Evolutionary conservation across 2,329 filamentous ascomycete species (phyloP).

Genomic region (Fusarium sp.): DNA sequence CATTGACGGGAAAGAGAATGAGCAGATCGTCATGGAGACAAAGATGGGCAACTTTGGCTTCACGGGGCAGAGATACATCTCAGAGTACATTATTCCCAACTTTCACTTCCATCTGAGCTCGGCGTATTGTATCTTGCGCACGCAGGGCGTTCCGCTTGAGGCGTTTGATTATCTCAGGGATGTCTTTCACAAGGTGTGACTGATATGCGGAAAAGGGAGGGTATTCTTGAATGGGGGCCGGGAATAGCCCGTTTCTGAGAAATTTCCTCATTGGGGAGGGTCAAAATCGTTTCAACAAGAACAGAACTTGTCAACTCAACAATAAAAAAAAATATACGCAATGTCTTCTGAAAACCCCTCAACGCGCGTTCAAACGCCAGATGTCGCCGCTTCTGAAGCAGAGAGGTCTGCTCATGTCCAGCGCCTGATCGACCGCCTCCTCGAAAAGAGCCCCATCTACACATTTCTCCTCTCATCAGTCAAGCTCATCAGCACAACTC

Average conservation of each 20-base stretch:
- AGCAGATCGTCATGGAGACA: slow-evolving; percentile 46
- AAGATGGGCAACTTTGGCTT: slow-evolving; percentile 48
- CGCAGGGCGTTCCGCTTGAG: slow-evolving; percentile 70
- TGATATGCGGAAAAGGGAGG: slow-evolving; percentile 43
- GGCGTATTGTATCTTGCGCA: slow-evolving; percentile 71
- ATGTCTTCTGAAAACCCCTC: slow-evolving; percentile 37
- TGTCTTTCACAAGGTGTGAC: slow-evolving; percentile 44
- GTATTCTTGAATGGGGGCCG: slow-evolving; percentile 48
- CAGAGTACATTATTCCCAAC: slow-evolving; percentile 67
- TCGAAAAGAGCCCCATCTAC: slow-evolving; percentile 68
- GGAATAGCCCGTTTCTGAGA: slow-evolving; percentile 42
- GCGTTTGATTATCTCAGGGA: slow-evolving; percentile 68
- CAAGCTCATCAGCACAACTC: slow-evolving; percentile 60
- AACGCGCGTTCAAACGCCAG: slow-evolving; percentile 26
- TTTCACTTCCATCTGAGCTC: slow-evolving; percentile 73
- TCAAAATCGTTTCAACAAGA: not conserved
- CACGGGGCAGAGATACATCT: slow-evolving; percentile 59
- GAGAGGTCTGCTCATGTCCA: slow-evolving; percentile 50
- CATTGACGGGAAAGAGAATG: slow-evolving; percentile 44
- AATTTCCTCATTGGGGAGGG: slow-evolving; percentile 29
- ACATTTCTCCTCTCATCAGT: slow-evolving; percentile 59
- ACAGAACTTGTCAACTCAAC: not conserved
- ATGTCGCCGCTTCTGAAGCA: slow-evolving; percentile 24
- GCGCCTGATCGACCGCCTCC: slow-evolving; percentile 54
- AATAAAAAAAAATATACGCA: slow-evolving; percentile 11